Evolutionary conservation across 257 asterid species (phyloP), one percentile per base, ranked within the genome.

Genomic region (Ocimum tenuiflorum): DNA sequence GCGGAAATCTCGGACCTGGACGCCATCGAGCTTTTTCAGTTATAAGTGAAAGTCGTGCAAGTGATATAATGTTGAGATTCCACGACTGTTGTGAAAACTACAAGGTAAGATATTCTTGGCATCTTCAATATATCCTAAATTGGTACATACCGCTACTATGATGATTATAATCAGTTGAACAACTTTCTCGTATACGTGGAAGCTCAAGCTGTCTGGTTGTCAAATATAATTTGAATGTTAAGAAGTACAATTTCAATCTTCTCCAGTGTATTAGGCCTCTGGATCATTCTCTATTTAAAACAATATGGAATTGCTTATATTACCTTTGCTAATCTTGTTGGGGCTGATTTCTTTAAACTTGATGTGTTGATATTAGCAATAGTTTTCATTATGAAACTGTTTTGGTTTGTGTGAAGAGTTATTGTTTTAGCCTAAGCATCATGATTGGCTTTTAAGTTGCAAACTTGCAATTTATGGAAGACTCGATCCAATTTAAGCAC

Each of bases 1-100:
- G 83, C 42, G 99, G 98, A 70, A 83, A 77, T 66, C 96, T 94
- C 60, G 97, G 97, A 67, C 86, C 84, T 52, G 97, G 94, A 52
- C 79, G 56, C 36, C 87, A 94, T 74, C 94, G 96, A 66, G 91
- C 97, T 63, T 94, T 90, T 88, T 94, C 97, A 61, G 99, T 92
- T 62, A 83, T 81, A 53, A 88, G 95, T 75, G 96, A 94, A 80
- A 94, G 94, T 77, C 95, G 96, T 79, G 95, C 97, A 14, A 94
- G 99, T 86, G 97, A 94, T 73, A 81, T 55, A 67, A 73, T 73
- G 86, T 66, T 94, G 82, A 85, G 99, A 77, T 90, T 94, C 75
- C 97, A 90, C 63, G 97, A 94, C 67, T 90, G 97, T 77, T 94
- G 97, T 75, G 95, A 85, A 75, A 94, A 88, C 85, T 94, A 94